Percentiles rank a stretch among this genome's conserved stretches.
Evolutionary conservation across 2,329 filamentous ascomycete species (phyloP).

Genomic region (Plectosphaerella plurivora): DNA sequence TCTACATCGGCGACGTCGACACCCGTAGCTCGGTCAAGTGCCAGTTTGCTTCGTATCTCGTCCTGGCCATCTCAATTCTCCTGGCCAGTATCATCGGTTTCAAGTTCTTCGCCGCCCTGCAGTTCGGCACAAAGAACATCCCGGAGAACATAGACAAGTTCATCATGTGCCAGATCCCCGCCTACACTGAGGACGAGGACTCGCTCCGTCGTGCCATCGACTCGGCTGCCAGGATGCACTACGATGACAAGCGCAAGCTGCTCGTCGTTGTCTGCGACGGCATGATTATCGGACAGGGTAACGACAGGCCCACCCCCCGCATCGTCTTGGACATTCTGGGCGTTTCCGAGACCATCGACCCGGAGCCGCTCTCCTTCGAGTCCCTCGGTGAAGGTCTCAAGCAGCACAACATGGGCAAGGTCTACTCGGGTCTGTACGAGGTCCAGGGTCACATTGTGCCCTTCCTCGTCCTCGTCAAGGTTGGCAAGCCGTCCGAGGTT

Average conservation of each 20-base stretch:
- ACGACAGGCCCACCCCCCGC: conserved; percentile 89
- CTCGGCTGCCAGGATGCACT: conserved; percentile 89
- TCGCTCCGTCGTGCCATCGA: conserved; percentile 95
- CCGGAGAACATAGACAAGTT: conserved; percentile 98
- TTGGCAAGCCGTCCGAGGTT: conserved; percentile 96
- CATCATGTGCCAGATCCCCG: conserved; percentile 94
- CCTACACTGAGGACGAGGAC: conserved; percentile 97
- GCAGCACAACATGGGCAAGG: conserved; percentile 99
- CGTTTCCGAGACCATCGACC: conserved; percentile 88
- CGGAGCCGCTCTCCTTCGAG: conserved; percentile 94
- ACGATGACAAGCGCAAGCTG: conserved; percentile 97
- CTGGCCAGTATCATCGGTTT: conserved; percentile 80
- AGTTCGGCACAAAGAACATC: conserved; percentile 85
- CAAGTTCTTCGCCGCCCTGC: conserved; percentile 95
- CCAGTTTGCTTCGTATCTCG: conserved; percentile 83
- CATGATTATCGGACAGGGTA: conserved; percentile 99
- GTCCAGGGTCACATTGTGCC: conserved; percentile 97
- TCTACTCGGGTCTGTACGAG: conserved; percentile 96
- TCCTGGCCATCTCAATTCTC: conserved; percentile 78
- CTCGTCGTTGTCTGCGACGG: conserved; percentile 91
- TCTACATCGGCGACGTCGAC: conserved; percentile 89
- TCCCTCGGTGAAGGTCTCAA: conserved; percentile 92
- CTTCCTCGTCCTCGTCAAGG: conserved; percentile 94
- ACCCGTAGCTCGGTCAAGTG: conserved; percentile 83
- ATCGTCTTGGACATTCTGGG: conserved; percentile 97